A percentile compares a stretch with the other conserved stretches of the same genome.
phyloP scores from a whole-genome alignment of 768 basidiomycete species.

The Boletus sensibilis region DNA sequence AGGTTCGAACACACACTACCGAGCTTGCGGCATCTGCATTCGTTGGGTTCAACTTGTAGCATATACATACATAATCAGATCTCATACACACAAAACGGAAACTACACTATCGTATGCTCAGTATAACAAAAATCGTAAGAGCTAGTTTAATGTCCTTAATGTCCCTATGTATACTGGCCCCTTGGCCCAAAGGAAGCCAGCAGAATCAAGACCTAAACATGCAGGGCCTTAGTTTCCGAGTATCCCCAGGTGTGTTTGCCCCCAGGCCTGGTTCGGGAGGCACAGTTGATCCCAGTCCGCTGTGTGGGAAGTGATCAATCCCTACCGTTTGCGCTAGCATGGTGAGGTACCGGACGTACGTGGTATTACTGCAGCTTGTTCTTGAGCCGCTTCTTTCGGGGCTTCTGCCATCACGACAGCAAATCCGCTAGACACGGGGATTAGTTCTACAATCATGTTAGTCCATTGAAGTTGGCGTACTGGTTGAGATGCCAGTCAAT shows the following conservation, averaged over 20 bases:
- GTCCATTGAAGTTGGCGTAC: conserved; percentile 12
- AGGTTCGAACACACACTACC: too few species aligned
- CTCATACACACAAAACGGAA: neutral
- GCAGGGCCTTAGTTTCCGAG: neutral
- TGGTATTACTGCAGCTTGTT: conserved; percentile 20
- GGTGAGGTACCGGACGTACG: conserved; percentile 5
- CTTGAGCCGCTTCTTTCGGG: neutral
- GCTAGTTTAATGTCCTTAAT: neutral
- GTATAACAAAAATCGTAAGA: neutral
- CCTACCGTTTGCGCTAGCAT: too few species aligned
- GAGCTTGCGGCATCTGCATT: too few species aligned
- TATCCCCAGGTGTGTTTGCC: neutral
- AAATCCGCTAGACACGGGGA: conserved; percentile 18
- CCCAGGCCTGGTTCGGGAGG: neutral
- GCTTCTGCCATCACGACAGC: conserved; percentile 33
- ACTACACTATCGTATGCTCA: neutral
- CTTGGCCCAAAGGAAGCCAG: neutral
- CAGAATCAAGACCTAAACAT: neutral
- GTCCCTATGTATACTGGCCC: neutral
- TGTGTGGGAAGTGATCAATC: conserved; percentile 3
- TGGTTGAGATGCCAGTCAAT: conserved; percentile 31
- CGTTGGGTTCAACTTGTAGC: too few species aligned
- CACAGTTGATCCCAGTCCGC: conserved; percentile 25
- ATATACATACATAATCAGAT: too few species aligned
- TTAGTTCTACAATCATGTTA: neutral